Base-by-base conservation (phyloP, 2,329 filamentous ascomycete genomes). In the Dactylonectria estremocensis region DNA sequence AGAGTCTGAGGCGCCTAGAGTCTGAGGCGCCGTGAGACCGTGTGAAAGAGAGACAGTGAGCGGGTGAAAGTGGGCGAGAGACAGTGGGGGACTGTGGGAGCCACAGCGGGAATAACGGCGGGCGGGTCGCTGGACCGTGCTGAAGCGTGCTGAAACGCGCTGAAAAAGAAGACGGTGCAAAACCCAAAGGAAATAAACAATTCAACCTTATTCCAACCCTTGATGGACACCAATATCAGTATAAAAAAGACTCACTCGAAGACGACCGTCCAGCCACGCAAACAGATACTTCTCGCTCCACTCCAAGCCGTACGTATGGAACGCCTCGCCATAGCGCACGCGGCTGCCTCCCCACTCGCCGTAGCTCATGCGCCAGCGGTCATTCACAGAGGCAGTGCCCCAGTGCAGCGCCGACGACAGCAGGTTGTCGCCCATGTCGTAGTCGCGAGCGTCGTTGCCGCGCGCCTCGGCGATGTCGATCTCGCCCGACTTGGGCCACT, bases 391-490 rank as follows among this genome's bases (percentile, higher is more conserved):
- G 46, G 74, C 73, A 1, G 74, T 74, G 3, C 75, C 85, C 85
- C 85, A 87, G 69, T 86, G 85, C 31, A 87, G 71, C 6, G 85
- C 80, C 37, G 80, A 81, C 10, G 77, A 80, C 50, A 81, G 75
- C 5, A 80, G 74, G 67, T 87, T 81, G 13, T 64, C 81, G 75
- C 50, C 85, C 72, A 74, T 74, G 4, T 64, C 48, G 37, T 74
- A 74, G 2, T 11, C 58, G 20, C 53, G 68, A 80, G 54, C 84
- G 74, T 77, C 75, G 69, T 88, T 88, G 40, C 87, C 86, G 37
- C 85, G 80, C 31, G 79, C 78, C 77, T 88, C 85, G 64, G 81
- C 79, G 61, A 88, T 85, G 73, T 88, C 86, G 64, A 88, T 88
- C 76, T 88, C 86, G 10, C 86, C 86, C 40, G 82, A 85, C 16